Conservation (phyloP, 495 filamentous ascomycete species). For the Podospora tetraspora region DNA sequence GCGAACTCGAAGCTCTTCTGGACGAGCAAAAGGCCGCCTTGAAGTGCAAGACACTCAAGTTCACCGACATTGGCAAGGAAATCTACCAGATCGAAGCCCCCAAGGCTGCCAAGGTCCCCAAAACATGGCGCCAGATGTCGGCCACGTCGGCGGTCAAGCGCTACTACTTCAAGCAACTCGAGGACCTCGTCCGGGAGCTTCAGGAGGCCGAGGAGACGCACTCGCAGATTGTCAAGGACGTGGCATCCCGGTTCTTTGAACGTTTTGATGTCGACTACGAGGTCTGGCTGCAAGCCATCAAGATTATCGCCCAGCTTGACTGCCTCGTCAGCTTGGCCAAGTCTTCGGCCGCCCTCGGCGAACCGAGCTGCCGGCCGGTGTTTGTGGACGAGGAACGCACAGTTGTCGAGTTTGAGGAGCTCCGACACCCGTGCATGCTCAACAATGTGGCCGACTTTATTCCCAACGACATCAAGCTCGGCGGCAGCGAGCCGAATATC, state of each 20-base stretch:
- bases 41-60: constrained; percentile 63
- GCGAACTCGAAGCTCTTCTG: constrained; percentile 64
- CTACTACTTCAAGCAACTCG: constrained; percentile 86
- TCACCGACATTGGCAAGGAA: constrained; percentile 89
- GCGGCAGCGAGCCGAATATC: constrained; percentile 74
- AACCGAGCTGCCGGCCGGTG: constrained; percentile 79
- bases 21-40: constrained; percentile 65
- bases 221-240: constrained; percentile 83
- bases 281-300: constrained; percentile 82
- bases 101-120: constrained; percentile 78
- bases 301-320: constrained; percentile 85
- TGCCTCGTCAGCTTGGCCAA: constrained; percentile 90
- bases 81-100: constrained; percentile 95
- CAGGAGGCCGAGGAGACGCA: constrained; percentile 95
- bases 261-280: constrained; percentile 84
- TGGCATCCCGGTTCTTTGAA: constrained; percentile 74
- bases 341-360: constrained; percentile 73
- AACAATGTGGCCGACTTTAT: constrained; percentile 91
- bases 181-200: constrained; percentile 71
- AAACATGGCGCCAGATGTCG: constrained; percentile 93
- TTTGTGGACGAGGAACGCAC: constrained; percentile 83
- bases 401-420: constrained; percentile 82
- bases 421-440: constrained; percentile 91
- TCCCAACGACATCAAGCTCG: constrained; percentile 87
- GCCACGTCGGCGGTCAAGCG: constrained; percentile 85